Percentiles rank a stretch among this genome's conserved stretches.
phyloP scores from a whole-genome alignment of 1,139 yeast species.

The Geotrichum phurueaensis region DNA sequence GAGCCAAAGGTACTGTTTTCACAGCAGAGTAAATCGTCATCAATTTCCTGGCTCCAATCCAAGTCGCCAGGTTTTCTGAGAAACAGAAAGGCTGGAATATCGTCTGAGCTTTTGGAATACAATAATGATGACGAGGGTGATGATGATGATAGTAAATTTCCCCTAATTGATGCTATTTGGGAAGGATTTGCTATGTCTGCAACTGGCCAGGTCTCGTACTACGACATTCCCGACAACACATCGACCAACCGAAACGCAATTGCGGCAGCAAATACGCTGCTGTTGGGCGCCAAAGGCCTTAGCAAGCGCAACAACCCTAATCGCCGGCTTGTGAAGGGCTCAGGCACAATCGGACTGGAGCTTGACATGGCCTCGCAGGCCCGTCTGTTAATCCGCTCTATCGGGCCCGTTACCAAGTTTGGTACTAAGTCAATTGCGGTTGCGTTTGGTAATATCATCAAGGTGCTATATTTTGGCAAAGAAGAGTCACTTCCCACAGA shows the following conservation, averaged over 20 bases:
- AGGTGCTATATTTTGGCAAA: conserved; percentile 67
- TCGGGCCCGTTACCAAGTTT: conserved; percentile 54
- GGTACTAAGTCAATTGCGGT: conserved; percentile 75
- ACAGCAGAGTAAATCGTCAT: neutral
- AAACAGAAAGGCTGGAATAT: neutral
- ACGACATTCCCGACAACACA: conserved; percentile 49
- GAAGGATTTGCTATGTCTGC: conserved; percentile 75
- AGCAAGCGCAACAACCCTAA: conserved; percentile 9
- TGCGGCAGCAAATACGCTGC: neutral
- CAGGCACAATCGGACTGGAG: conserved; percentile 13
- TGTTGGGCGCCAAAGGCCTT: neutral
- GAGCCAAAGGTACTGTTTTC: conserved; percentile 19
- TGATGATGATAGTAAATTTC: neutral
- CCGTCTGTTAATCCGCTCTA: conserved; percentile 42
- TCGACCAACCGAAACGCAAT: neutral
- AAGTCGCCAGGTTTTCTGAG: neutral
- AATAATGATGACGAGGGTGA: neutral
- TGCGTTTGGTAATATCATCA: conserved; percentile 65
- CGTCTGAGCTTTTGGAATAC: neutral
- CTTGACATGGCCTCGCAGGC: conserved; percentile 15
- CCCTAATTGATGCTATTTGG: conserved; percentile 42
- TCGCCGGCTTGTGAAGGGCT: neutral
- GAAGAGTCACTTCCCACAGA: conserved; percentile 32
- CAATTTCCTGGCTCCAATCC: neutral
- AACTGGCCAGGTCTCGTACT: conserved; percentile 54